Percentiles rank a stretch among this genome's conserved stretches.
phyloP scores from a whole-genome alignment of 2,329 filamentous ascomycete genomes.

The Trematosphaeria pertusa region DNA sequence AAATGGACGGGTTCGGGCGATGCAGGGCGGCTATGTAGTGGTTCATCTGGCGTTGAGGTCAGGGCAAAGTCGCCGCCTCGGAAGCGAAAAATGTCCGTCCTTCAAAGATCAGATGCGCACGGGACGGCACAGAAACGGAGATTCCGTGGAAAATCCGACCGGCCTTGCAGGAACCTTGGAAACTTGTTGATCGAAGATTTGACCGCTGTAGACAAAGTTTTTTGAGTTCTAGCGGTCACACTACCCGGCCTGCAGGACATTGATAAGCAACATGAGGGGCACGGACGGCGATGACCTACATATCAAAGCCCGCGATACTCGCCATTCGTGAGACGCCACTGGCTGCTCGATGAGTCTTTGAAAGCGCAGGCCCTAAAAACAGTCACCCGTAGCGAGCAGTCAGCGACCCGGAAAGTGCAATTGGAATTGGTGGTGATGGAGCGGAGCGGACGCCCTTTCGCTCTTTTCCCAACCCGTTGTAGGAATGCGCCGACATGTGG shows the following conservation, averaged over 20 bases:
- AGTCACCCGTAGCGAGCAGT: conserved; percentile 15
- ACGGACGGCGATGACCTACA: conserved; percentile 20
- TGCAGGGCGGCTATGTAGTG: neutral
- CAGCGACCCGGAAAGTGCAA: neutral
- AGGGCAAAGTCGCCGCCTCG: neutral
- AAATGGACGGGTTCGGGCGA: neutral
- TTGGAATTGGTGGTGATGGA: no score
- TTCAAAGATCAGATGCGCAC: neutral
- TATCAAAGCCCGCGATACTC: conserved; percentile 11
- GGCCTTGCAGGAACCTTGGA: neutral
- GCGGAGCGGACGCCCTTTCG: no score
- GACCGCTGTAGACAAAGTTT: no score
- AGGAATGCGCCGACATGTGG: no score
- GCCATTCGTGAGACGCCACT: conserved; percentile 11
- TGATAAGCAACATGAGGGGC: conserved; percentile 28
- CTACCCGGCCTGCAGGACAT: conserved; percentile 14
- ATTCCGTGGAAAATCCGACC: neutral
- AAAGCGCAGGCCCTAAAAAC: conserved; percentile 16
- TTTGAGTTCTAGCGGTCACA: no score
- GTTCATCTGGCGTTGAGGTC: no score
- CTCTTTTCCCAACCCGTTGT: no score
- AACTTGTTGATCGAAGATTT: no score
- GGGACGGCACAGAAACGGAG: conserved; percentile 2
- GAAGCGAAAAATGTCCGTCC: conserved; percentile 10
- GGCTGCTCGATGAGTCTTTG: conserved; percentile 11